Evolutionary conservation across 2,329 filamentous ascomycete genomes (phyloP).

Genomic region (Metarhizium brunneum): DNA sequence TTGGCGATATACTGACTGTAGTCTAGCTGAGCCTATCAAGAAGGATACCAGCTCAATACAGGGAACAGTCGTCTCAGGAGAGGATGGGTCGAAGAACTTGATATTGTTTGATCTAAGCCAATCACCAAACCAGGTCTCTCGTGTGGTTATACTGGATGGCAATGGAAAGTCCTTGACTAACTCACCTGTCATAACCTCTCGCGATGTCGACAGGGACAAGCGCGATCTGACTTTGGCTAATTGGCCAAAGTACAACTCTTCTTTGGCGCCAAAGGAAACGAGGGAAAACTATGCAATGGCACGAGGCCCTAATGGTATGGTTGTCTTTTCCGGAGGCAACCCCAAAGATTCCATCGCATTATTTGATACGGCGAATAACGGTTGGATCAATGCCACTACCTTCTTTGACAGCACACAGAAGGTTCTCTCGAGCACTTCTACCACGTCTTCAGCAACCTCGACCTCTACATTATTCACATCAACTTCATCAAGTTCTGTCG

Average conservation of each 20-base stretch:
- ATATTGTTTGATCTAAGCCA: slow-evolving; percentile 67
- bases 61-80: slow-evolving; percentile 57
- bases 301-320: slow-evolving; percentile 52
- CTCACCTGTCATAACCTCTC: slow-evolving; percentile 30
- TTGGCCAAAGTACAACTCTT: slow-evolving; percentile 74
- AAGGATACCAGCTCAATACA: slow-evolving; percentile 48
- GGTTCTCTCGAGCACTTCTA: slow-evolving; percentile 21
- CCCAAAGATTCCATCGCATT: slow-evolving; percentile 59
- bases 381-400: slow-evolving; percentile 64
- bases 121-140: slow-evolving; percentile 66
- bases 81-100: slow-evolving; percentile 69
- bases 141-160: slow-evolving; percentile 56
- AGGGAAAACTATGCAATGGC: slow-evolving; percentile 67
- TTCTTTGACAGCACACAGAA: slow-evolving; percentile 45
- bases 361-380: slow-evolving; percentile 67
- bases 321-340: slow-evolving; percentile 73
- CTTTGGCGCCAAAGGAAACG: slow-evolving; percentile 52
- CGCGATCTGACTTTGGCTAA: slow-evolving; percentile 45
- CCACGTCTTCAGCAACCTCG: slow-evolving; percentile 19
- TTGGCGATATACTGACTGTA: slow-evolving; percentile 61
- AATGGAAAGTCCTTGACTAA: slow-evolving; percentile 44
- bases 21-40: slow-evolving; percentile 50
- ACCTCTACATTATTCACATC: slow-evolving; percentile 11
- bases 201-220: slow-evolving; percentile 12
- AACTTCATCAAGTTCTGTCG: slow-evolving; percentile 13